Base-by-base conservation (phyloP, 73 alveolate species). In the Paramecium primaurelia region DNA sequence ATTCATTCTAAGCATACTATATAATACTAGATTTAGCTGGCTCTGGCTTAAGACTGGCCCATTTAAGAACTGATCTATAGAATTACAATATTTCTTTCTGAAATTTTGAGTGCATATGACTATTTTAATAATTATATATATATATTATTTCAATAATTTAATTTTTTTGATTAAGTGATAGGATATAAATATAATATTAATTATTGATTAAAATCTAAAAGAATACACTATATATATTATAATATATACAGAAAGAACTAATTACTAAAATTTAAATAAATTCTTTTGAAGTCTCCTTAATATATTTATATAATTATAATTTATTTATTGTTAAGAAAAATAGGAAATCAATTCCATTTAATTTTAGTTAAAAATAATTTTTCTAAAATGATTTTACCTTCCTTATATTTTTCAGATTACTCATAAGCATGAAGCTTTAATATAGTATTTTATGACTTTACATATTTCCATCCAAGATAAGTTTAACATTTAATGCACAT, bases 381-480 rank as follows among this genome's bases (percentile, higher is more conserved):
- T 25, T 80, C 91, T 47, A 80, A 26, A 14, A 80, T 80, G 8
- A 80, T 80, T 49, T 80, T 80, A 25, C 91, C 77, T 22, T 80
- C 91, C 32, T 80, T 80, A n/a, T 80, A 80, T 44, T 80, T 80
- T n/a, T 80, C 47, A 49, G 77, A 42, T 40, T 40, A 2, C 20
- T 80, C 75, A 10, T 26, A 45, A 28, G 91, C 91, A 18, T 45
- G 14, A 45, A 80, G 49, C 91, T 80, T 40, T 18, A 25, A 32
- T 45, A 22, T 25, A 44, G 58, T 80, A 32, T 12, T 73, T 73
- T 38, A 54, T 12, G 18, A 37, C 2, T 20, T 40, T 80, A 80
- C 91, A 45, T 80, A 80, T 80, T 80, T 80, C 91, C 91, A 80
- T 45, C 91, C 91, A 40, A 80, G 49, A 45, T 44, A 42, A 5